Conservation (phyloP, 225 moss, liverwort and hornwort species). For the Marchantia polymorpha region DNA sequence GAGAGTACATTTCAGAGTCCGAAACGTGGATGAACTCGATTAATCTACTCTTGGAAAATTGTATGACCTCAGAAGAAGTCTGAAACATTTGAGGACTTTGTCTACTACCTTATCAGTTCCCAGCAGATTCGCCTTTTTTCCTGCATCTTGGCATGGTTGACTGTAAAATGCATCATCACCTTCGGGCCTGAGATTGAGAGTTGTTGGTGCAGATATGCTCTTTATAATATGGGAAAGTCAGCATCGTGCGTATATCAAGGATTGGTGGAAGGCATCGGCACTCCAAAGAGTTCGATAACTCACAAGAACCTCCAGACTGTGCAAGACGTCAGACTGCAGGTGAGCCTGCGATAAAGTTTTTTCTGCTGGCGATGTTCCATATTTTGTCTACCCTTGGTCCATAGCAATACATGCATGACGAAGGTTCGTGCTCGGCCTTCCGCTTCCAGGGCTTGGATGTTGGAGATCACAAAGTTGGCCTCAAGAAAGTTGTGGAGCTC, state of each 20-base stretch:
- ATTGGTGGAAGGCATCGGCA: constrained; percentile 83
- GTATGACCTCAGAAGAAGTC: too few relatives aligned
- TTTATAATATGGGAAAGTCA: constrained; percentile 65
- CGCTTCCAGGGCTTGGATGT: constrained; percentile 56
- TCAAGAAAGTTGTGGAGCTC: constrained; percentile 81
- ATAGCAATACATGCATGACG: not conserved
- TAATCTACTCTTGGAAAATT: too few relatives aligned
- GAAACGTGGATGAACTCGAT: too few relatives aligned
- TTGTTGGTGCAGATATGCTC: constrained; percentile 62
- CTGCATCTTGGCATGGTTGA: not conserved
- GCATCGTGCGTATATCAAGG: constrained; percentile 71
- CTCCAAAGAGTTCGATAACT: constrained; percentile 59
- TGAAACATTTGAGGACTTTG: too few relatives aligned
- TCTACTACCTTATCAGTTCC: not conserved
- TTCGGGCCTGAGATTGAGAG: not conserved
- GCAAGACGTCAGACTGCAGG: constrained; percentile 68
- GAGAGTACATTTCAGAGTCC: too few relatives aligned
- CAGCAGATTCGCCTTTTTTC: not conserved
- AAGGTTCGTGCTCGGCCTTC: not conserved
- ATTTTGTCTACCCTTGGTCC: not conserved
- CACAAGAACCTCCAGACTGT: constrained; percentile 64
- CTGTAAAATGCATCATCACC: not conserved
- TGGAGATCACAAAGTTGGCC: constrained; percentile 69
- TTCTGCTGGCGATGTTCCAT: not conserved
- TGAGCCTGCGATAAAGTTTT: constrained; percentile 17